Evolutionary conservation across 345 rosid genomes (phyloP).

Genomic region (Boechera retrofracta): DNA sequence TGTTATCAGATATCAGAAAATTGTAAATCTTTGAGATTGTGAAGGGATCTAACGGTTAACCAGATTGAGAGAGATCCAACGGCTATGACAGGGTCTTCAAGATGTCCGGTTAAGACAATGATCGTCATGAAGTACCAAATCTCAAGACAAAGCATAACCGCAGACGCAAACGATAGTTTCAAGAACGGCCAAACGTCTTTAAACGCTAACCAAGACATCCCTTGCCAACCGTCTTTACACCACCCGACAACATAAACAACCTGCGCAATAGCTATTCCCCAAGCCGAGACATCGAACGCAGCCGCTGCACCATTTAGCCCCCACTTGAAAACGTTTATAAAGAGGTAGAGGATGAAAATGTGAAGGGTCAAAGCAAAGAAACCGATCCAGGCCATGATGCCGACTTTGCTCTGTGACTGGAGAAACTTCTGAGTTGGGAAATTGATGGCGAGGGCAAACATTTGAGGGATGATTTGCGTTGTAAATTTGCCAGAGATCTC

Average conservation of each 20-base stretch:
- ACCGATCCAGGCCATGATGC: slow-evolving; percentile 81
- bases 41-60: slow-evolving; percentile 42
- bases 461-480: slow-evolving; percentile 79
- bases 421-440: slow-evolving; percentile 90
- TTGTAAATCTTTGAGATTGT: neutral
- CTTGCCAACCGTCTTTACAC: slow-evolving; percentile 90
- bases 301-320: slow-evolving; percentile 83
- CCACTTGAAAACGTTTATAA: slow-evolving; percentile 69
- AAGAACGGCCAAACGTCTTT: slow-evolving; percentile 81
- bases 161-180: slow-evolving; percentile 88
- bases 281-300: slow-evolving; percentile 74
- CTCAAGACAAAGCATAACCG: slow-evolving; percentile 94
- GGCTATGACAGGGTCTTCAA: slow-evolving; percentile 77
- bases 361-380: slow-evolving; percentile 63
- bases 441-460: slow-evolving; percentile 84
- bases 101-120: slow-evolving; percentile 95
- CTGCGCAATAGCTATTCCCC: slow-evolving; percentile 74
- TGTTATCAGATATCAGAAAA: neutral
- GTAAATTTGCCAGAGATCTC: slow-evolving; percentile 73
- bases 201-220: slow-evolving; percentile 86
- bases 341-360: slow-evolving; percentile 55
- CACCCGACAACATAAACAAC: slow-evolving; percentile 78
- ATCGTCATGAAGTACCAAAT: slow-evolving; percentile 97
- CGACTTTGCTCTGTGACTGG: slow-evolving; percentile 88
- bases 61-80: slow-evolving; percentile 96